A percentile compares a stretch with the other conserved stretches of the same genome.
These are phyloP conservation scores for Phytophthora colocasiae DNA, from an alignment of 352 stramenopile species.

Conservation along the genomic window DNA sequence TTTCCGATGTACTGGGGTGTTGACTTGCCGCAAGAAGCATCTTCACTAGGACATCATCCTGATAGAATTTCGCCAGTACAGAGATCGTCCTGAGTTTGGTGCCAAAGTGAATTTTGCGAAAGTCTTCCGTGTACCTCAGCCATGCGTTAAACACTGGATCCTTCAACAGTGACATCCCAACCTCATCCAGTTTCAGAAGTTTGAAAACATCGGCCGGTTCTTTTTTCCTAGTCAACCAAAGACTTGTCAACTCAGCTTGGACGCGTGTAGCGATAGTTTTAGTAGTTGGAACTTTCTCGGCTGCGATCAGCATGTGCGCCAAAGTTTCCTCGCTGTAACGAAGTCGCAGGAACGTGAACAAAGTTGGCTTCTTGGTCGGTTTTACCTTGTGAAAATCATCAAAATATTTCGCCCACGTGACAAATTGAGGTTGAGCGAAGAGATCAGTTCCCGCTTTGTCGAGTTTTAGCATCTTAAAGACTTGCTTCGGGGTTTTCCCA, in stretches of 20 bases:
- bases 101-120: slow-evolving; percentile 4
- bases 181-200: slow-evolving; percentile 11
- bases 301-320: slow-evolving; percentile 10
- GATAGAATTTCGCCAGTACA: slow-evolving; percentile 4
- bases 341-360: slow-evolving; percentile 6
- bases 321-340: slow-evolving; percentile 1
- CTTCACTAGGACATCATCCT: slow-evolving; percentile 1
- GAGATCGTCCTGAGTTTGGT: slow-evolving; percentile 10
- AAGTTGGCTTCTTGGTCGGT: neutral
- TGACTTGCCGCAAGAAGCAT: slow-evolving; percentile 9
- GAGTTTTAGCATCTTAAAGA: slow-evolving; percentile 5
- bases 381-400: slow-evolving; percentile 6
- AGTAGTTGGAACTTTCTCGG: slow-evolving; percentile 4
- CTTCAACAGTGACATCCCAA: neutral
- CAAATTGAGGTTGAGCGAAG: slow-evolving; percentile 9
- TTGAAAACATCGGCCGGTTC: slow-evolving; percentile 11
- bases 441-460: neutral
- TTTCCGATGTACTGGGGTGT: neutral
- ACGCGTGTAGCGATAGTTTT: slow-evolving; percentile 5
- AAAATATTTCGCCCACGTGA: slow-evolving; percentile 10
- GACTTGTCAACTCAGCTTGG: slow-evolving; percentile 12
- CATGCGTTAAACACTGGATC: slow-evolving; percentile 9
- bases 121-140: slow-evolving; percentile 23
- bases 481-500: neutral
- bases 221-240: slow-evolving; percentile 3